A percentile compares a stretch with the other conserved stretches of the same genome.
Evolutionary conservation across 108 stramenopile species (phyloP).

Genomic region (Cyclotella atomus): DNA sequence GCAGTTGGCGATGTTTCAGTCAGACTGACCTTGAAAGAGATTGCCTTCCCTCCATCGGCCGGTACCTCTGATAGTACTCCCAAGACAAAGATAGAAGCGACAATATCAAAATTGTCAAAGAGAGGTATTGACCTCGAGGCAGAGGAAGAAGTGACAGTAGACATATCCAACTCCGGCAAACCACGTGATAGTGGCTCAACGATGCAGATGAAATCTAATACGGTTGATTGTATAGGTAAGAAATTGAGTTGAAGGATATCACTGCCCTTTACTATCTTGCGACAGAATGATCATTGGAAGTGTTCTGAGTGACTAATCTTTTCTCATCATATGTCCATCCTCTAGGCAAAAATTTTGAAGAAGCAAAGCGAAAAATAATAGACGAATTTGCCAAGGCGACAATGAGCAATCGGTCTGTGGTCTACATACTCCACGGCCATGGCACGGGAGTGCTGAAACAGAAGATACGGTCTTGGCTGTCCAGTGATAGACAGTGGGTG

Average conservation of each 20-base stretch:
- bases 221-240: constrained; percentile 86
- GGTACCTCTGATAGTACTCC: background rate
- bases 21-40: constrained; percentile 65
- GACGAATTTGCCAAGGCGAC: constrained; percentile 60
- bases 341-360: constrained; percentile 78
- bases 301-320: background rate
- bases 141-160: constrained; percentile 15
- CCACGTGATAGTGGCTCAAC: constrained; percentile 21
- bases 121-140: constrained; percentile 61
- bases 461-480: constrained; percentile 75
- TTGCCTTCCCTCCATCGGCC: constrained; percentile 55
- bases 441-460: constrained; percentile 81
- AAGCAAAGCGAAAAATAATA: constrained; percentile 64
- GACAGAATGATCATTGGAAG: background rate
- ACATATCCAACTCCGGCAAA: constrained; percentile 12
- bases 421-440: constrained; percentile 84
- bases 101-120: constrained; percentile 65
- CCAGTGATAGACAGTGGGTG: constrained; percentile 57
- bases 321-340: background rate
- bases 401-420: constrained; percentile 51
- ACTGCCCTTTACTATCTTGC: no score
- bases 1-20: constrained; percentile 60
- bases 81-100: constrained; percentile 4
- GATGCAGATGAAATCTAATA: constrained; percentile 83
- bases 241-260: no score